Percentiles rank a stretch among this genome's conserved stretches.
phyloP scores from a whole-genome alignment of 371 early-diverging fungal genomes.

The Chytridiales sp. region DNA sequence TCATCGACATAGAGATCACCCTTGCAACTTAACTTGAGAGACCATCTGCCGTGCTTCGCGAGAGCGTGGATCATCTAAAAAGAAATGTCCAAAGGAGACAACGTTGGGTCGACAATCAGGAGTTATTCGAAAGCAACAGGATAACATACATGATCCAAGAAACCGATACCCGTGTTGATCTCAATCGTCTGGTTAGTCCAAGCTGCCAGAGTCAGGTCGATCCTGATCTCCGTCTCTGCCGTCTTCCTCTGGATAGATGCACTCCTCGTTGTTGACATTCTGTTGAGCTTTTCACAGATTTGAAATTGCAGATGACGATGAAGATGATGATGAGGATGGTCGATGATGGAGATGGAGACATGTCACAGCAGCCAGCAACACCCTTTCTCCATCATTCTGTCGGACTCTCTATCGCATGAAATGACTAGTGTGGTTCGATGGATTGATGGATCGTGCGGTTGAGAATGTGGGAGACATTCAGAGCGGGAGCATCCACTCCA shows the following conservation, averaged over 20 bases:
- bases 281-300: neutral
- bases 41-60: conserved; percentile 92
- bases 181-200: conserved; percentile 63
- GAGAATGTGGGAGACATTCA: too few relatives aligned
- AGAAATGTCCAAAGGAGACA: neutral
- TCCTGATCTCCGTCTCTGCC: conserved; percentile 86
- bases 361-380: too few relatives aligned
- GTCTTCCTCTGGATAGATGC: conserved; percentile 76
- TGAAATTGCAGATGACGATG: too few relatives aligned
- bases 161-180: conserved; percentile 92
- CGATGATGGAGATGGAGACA: too few relatives aligned
- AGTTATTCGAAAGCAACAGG: neutral
- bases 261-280: conserved; percentile 3
- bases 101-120: neutral
- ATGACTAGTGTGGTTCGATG: too few relatives aligned
- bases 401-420: too few relatives aligned
- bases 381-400: too few relatives aligned
- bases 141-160: conserved; percentile 85
- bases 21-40: conserved; percentile 71
- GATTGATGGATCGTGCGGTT: too few relatives aligned
- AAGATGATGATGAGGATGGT: too few relatives aligned
- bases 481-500: too few relatives aligned
- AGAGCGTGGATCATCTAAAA: conserved; percentile 90
- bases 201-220: conserved; percentile 60
- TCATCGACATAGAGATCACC: conserved; percentile 96